Conservation (phyloP, 441 rosid genomes). For the Hura crepitans region DNA sequence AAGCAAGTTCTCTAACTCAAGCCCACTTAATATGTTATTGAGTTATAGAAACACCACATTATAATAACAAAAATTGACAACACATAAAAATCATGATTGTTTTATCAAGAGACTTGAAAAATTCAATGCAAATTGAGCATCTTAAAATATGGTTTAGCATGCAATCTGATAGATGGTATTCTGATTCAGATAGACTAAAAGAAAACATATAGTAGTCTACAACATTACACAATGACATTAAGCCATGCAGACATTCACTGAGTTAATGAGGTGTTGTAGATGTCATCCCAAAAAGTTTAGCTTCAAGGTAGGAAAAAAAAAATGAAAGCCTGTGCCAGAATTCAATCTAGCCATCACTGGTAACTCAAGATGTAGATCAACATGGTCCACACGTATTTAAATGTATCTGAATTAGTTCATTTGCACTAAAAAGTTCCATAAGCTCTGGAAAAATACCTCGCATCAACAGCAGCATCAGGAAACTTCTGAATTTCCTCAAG, state of each 20-base stretch:
- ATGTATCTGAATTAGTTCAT: background rate
- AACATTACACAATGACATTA: background rate
- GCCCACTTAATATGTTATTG: background rate
- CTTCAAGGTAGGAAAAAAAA: background rate
- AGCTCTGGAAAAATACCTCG: conserved; percentile 52
- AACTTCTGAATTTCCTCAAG: conserved; percentile 88
- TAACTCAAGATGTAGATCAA: background rate
- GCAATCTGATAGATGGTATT: background rate
- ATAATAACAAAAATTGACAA: background rate
- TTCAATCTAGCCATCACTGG: background rate
- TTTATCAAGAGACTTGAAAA: conserved; percentile 6
- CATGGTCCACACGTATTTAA: background rate
- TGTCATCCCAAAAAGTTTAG: background rate
- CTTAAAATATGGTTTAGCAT: background rate
- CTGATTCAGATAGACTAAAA: background rate
- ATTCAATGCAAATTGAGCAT: background rate
- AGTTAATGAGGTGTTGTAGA: background rate
- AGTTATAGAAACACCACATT: background rate
- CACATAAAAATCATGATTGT: background rate
- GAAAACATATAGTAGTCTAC: background rate
- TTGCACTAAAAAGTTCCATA: conserved; percentile 22
- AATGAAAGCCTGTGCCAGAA: background rate
- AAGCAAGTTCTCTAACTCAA: background rate
- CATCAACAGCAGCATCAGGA: conserved; percentile 74
- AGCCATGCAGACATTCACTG: background rate